Conservation (phyloP, 192 early-diverging fungal species). For the Umbelopsis sp. region DNA sequence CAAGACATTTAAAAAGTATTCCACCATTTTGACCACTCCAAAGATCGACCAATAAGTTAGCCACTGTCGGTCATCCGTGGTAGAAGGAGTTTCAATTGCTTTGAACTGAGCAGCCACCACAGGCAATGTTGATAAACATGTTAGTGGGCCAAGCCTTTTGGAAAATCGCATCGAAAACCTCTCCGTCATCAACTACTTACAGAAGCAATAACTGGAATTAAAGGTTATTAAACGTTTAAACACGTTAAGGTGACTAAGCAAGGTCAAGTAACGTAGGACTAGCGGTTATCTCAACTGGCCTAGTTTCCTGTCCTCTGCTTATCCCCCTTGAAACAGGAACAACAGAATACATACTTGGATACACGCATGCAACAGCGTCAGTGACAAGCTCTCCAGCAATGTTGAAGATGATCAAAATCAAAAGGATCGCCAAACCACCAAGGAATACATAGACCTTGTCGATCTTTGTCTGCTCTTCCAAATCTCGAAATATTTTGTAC, state of each 20-base stretch:
- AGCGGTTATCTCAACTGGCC: background rate
- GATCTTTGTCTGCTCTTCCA: conserved; percentile 78
- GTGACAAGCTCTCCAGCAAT: conserved; percentile 77
- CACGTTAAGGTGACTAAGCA: background rate
- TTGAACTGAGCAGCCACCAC: conserved; percentile 53
- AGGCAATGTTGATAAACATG: background rate
- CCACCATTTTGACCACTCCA: conserved; percentile 82
- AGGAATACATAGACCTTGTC: conserved; percentile 84
- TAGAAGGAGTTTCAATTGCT: conserved; percentile 84
- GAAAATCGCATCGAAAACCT: background rate
- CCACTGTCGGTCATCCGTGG: conserved; percentile 88
- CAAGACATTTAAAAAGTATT: conserved; percentile 87
- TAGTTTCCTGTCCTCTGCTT: no score
- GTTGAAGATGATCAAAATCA: conserved; percentile 92
- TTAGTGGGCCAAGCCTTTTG: background rate
- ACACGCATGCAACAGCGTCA: conserved; percentile 86
- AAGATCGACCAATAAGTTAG: conserved; percentile 92
- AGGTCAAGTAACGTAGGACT: no score
- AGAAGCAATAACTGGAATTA: conserved; percentile 74
- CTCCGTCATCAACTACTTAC: background rate
- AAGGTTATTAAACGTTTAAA: background rate
- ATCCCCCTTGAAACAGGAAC: background rate
- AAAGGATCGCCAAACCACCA: conserved; percentile 59
- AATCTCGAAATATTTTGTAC: conserved; percentile 59
- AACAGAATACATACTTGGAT: conserved; percentile 64